These are phyloP conservation scores for Rubroboletus pulcherrimus DNA, from an alignment of 768 basidiomycete genomes.

Conservation along the genomic window DNA sequence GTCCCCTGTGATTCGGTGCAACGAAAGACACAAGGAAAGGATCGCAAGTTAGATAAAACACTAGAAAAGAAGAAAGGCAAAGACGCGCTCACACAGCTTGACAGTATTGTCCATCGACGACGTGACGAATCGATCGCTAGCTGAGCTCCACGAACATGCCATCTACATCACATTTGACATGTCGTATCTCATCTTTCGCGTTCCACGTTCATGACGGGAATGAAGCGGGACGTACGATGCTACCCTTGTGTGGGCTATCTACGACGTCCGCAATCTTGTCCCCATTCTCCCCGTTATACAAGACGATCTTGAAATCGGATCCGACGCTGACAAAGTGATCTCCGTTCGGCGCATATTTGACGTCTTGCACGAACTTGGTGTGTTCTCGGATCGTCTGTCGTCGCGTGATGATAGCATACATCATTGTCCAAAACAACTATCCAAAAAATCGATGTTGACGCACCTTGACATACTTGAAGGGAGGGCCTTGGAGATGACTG, in stretches of 20 bases:
- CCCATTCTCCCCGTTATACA: constrained; percentile 89
- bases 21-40: neutral
- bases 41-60: neutral
- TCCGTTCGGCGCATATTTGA: constrained; percentile 79
- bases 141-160: constrained; percentile 76
- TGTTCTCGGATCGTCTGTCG: constrained; percentile 81
- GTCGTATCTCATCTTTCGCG: neutral
- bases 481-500: constrained; percentile 48
- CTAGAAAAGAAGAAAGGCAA: neutral
- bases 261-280: constrained; percentile 69
- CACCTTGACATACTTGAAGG: constrained; percentile 88
- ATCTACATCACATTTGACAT: constrained; percentile 38
- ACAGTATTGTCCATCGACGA: constrained; percentile 86
- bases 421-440: neutral
- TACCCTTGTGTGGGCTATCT: constrained; percentile 69
- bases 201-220: neutral
- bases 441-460: neutral
- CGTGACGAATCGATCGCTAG: constrained; percentile 71
- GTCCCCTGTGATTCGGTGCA: constrained; percentile 57
- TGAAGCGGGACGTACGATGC: constrained; percentile 51
- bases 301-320: constrained; percentile 79
- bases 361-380: constrained; percentile 89
- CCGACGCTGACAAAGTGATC: constrained; percentile 85
- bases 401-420: neutral
- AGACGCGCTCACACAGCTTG: constrained; percentile 60